These are phyloP conservation scores for Corynascus novoguineensis DNA, from an alignment of 495 filamentous ascomycete genomes.

Conservation along the genomic window DNA sequence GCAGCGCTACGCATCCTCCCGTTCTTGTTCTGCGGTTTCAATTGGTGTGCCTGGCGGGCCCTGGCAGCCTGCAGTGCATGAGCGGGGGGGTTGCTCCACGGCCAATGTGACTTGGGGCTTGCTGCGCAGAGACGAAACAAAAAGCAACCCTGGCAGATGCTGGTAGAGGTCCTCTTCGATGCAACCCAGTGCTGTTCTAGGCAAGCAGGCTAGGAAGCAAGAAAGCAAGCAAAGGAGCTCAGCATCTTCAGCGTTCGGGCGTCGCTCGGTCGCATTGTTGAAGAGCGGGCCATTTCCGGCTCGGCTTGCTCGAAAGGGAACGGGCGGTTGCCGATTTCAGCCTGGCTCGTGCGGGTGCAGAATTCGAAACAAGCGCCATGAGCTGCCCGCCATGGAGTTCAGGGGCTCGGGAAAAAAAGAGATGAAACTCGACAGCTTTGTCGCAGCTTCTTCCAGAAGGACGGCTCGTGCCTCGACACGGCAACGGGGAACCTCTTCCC, in stretches of 20 bases:
- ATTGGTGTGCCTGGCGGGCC: constrained; percentile 19
- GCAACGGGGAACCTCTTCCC: too few relatives aligned
- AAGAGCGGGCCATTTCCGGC: constrained; percentile 4
- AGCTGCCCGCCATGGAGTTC: constrained; percentile 9
- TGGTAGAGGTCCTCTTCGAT: background rate
- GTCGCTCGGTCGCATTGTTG: constrained; percentile 4
- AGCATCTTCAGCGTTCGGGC: background rate
- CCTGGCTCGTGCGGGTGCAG: constrained; percentile 14
- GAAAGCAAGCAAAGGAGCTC: background rate
- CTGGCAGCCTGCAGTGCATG: constrained; percentile 16
- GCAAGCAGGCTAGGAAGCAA: too few relatives aligned
- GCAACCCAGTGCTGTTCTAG: too few relatives aligned
- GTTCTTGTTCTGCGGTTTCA: constrained; percentile 7
- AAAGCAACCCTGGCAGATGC: background rate
- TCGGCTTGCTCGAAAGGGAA: constrained; percentile 1
- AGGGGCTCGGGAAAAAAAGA: constrained; percentile 20
- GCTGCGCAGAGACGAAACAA: constrained; percentile 1
- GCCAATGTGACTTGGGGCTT: too few relatives aligned
- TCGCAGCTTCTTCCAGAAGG: constrained; percentile 31
- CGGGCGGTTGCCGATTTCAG: constrained; percentile 11
- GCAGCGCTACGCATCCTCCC: too few relatives aligned
- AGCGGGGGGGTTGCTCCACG: constrained; percentile 1
- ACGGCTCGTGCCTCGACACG: constrained; percentile 8
- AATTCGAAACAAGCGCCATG: constrained; percentile 30
- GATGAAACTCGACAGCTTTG: constrained; percentile 23